Evolutionary conservation across 768 basidiomycete genomes (phyloP).

Genomic region (Polyporus arcularius): DNA sequence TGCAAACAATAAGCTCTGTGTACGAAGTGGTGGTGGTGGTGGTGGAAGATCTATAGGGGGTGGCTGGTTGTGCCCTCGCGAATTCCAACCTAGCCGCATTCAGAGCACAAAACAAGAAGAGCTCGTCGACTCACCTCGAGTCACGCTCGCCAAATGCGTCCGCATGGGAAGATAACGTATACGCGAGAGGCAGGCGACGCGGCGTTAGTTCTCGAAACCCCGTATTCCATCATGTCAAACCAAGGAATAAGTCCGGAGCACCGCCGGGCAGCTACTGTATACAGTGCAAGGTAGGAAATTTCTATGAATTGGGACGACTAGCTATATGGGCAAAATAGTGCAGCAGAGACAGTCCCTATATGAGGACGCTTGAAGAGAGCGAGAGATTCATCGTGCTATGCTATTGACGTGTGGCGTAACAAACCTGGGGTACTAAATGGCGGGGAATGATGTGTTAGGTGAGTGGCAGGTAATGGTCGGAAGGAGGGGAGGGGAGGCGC

Average conservation of each 20-base stretch:
- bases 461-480: not conserved
- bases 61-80: too few relatives aligned
- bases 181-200: not conserved
- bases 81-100: not conserved
- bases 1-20: too few relatives aligned
- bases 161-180: not conserved
- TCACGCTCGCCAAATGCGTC: not conserved
- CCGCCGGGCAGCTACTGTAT: not conserved
- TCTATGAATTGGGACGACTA: conserved; percentile 16
- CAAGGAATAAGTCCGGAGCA: not conserved
- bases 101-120: not conserved
- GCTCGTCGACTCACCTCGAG: not conserved
- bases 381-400: conserved; percentile 11
- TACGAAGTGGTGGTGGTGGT: too few relatives aligned
- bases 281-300: conserved; percentile 3
- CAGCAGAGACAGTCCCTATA: conserved; percentile 17
- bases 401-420: conserved; percentile 2
- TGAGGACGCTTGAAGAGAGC: conserved; percentile 5
- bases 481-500: not conserved
- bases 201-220: not conserved
- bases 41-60: too few relatives aligned
- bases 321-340: conserved; percentile 14
- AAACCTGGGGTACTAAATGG: not conserved
- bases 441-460: not conserved
- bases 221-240: not conserved